Evolutionary conservation across 768 basidiomycete genomes (phyloP).

Genomic region (Serendipita indica): DNA sequence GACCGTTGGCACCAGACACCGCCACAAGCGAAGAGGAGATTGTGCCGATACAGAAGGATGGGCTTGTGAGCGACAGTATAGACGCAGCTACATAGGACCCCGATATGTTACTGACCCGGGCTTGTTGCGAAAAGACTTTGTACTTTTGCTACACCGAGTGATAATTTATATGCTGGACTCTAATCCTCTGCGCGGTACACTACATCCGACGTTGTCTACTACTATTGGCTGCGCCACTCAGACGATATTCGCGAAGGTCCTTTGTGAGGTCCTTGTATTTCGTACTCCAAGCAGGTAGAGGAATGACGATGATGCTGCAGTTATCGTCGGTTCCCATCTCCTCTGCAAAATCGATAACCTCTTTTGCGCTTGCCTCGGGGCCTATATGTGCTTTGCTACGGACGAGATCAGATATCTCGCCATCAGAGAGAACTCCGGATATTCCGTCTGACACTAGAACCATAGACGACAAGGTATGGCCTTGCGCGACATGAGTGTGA

Average conservation of each 20-base stretch:
- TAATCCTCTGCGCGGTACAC: no score
- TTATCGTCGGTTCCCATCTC: constrained; percentile 85
- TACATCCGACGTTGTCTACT: constrained; percentile 23
- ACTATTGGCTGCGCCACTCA: constrained; percentile 22
- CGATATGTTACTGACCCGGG: no score
- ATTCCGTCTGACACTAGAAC: constrained; percentile 89
- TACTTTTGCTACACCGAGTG: no score
- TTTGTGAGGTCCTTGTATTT: constrained; percentile 66
- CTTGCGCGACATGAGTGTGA: constrained; percentile 54
- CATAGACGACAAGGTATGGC: constrained; percentile 53
- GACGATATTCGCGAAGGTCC: constrained; percentile 68
- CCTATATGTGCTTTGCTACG: constrained; percentile 38
- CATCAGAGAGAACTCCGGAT: constrained; percentile 79
- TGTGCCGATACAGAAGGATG: background rate
- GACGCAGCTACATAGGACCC: background rate
- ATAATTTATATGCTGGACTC: no score
- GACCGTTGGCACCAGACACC: background rate
- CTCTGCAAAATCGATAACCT: constrained; percentile 74
- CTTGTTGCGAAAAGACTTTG: no score
- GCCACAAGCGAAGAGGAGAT: background rate
- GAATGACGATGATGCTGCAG: constrained; percentile 78
- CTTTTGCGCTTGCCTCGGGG: constrained; percentile 68
- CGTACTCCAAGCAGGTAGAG: constrained; percentile 77
- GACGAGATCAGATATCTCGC: constrained; percentile 85
- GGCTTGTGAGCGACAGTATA: background rate